These are phyloP conservation scores for Teunomyces pallodes DNA, from an alignment of 805 yeast genomes.

Conservation along the genomic window DNA sequence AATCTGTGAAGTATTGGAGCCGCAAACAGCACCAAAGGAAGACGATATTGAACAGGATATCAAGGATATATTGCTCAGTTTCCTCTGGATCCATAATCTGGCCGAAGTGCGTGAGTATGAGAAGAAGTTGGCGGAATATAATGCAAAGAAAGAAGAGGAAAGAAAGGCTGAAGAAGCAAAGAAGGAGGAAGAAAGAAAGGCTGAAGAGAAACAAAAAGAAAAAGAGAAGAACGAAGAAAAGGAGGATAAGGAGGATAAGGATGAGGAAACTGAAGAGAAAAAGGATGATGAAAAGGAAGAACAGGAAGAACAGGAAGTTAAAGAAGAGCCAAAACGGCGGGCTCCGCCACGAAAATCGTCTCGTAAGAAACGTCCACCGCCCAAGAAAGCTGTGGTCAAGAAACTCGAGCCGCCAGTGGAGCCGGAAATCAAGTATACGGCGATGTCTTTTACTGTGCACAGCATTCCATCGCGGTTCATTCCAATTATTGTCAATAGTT, in stretches of 20 bases:
- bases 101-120: conserved; percentile 48
- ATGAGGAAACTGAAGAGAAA: conserved; percentile 15
- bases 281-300: conserved; percentile 6
- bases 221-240: conserved; percentile 22
- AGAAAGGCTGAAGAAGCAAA: conserved; percentile 15
- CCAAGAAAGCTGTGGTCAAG: conserved; percentile 15
- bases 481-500: conserved; percentile 65
- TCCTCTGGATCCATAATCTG: conserved; percentile 50
- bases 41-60: conserved; percentile 15
- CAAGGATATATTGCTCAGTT: conserved; percentile 47
- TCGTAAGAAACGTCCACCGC: conserved; percentile 11
- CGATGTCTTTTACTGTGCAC: conserved; percentile 63
- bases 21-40: conserved; percentile 3
- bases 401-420: conserved; percentile 32
- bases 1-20: conserved; percentile 56
- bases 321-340: conserved; percentile 4
- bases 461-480: conserved; percentile 66
- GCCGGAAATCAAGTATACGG: conserved; percentile 51
- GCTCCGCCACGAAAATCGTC: conserved; percentile 9
- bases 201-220: conserved; percentile 20
- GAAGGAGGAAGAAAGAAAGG: conserved; percentile 16
- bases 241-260: conserved; percentile 20
- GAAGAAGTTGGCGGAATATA: conserved; percentile 26
- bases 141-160: conserved; percentile 26
- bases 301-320: conserved; percentile 4